phyloP scores from a whole-genome alignment of 768 basidiomycete genomes.

The Mycena metata region DNA sequence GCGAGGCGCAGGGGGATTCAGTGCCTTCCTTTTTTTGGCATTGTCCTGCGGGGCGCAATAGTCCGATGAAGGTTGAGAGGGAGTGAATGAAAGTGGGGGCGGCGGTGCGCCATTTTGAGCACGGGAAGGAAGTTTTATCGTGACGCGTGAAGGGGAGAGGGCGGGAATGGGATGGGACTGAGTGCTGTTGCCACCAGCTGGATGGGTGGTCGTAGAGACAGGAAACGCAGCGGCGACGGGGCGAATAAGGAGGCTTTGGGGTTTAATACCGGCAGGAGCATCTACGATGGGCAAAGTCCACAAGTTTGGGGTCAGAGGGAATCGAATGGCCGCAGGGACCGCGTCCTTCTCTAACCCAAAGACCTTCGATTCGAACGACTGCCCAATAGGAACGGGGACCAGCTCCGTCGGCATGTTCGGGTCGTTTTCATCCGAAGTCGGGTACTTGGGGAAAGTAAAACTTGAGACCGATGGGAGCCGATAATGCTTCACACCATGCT shows the following conservation, averaged over 20 bases:
- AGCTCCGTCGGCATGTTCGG: background rate
- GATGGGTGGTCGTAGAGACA: too few relatives aligned
- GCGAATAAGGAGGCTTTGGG: background rate
- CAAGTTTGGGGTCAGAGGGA: background rate
- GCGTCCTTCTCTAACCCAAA: conserved; percentile 14
- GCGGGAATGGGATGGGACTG: background rate
- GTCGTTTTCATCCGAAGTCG: background rate
- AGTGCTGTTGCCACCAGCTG: background rate
- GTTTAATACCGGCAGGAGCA: background rate
- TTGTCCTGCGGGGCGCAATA: background rate
- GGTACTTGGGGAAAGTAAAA: conserved; percentile 1
- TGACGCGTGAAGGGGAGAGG: background rate
- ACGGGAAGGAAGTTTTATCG: background rate
- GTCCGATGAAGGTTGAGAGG: background rate
- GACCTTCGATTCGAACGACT: conserved; percentile 6
- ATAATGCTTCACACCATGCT: conserved; percentile 10
- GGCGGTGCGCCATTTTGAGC: background rate
- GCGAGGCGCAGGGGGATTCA: background rate
- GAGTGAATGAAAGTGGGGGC: background rate
- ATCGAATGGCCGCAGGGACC: background rate
- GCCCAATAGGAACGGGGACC: background rate
- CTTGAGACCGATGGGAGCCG: background rate
- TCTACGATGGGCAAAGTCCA: conserved; percentile 14
- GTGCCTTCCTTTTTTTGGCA: conserved; percentile 8
- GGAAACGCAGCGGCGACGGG: background rate